phyloP scores from a whole-genome alignment of 2,329 filamentous ascomycete species.

The Rhynchosporium secalis region DNA sequence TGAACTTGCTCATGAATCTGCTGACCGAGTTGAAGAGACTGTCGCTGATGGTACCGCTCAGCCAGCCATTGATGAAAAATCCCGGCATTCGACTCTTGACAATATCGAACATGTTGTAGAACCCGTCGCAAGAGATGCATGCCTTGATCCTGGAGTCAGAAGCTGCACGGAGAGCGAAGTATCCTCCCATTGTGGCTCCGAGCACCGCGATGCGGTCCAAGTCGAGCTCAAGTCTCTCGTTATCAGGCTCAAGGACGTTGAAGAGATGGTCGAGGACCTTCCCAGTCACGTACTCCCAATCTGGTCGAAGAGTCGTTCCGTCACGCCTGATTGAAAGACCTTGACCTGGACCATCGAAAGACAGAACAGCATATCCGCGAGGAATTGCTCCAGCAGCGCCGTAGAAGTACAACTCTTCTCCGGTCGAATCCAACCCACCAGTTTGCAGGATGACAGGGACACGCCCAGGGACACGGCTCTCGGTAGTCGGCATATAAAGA shows the following conservation, averaged over 20 bases:
- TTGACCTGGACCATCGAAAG: slow-evolving; percentile 45
- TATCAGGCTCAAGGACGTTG: slow-evolving; percentile 18
- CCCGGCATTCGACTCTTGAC: slow-evolving; percentile 32
- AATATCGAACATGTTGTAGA: slow-evolving; percentile 42
- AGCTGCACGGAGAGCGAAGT: slow-evolving; percentile 47
- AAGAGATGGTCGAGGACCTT: slow-evolving; percentile 33
- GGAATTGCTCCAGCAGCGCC: slow-evolving; percentile 25
- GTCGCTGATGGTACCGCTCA: slow-evolving; percentile 37
- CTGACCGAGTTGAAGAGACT: slow-evolving; percentile 35
- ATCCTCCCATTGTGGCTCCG: slow-evolving; percentile 46
- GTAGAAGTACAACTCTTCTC: slow-evolving; percentile 41
- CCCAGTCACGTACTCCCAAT: slow-evolving; percentile 36
- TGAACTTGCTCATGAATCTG: slow-evolving; percentile 21
- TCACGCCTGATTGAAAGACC: slow-evolving; percentile 36
- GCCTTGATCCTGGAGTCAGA: slow-evolving; percentile 47
- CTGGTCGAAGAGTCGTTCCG: slow-evolving; percentile 29
- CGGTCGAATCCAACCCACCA: slow-evolving; percentile 38
- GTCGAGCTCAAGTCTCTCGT: slow-evolving; percentile 33
- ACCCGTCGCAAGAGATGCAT: slow-evolving; percentile 43
- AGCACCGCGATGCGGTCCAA: slow-evolving; percentile 32
- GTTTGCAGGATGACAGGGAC: slow-evolving; percentile 29
- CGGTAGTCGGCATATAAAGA: slow-evolving; percentile 35
- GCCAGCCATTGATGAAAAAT: slow-evolving; percentile 33
- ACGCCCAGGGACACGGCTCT: slow-evolving; percentile 26
- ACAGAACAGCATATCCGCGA: slow-evolving; percentile 42